Base-by-base conservation (phyloP, 371 early-diverging fungal genomes). In the Dichotomocladium elegans region DNA sequence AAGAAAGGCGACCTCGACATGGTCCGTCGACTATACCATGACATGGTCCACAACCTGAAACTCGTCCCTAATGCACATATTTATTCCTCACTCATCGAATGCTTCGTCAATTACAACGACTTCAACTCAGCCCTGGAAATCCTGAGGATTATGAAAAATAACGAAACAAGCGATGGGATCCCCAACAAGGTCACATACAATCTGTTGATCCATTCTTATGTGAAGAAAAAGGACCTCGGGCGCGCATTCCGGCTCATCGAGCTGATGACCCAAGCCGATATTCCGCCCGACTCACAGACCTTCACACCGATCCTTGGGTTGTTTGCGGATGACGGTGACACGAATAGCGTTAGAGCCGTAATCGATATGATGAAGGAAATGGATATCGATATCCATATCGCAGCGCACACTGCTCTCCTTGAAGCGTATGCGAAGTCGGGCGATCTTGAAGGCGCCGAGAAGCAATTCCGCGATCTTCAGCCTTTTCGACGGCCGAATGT, bases 381-480 rank as follows among this genome's bases (percentile, higher is more conserved):
- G 22, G 43, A 63, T 7, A 51, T 71, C 3, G 48, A 53, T 4
- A 68, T 65, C 7, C 58, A 61, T 19, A 30, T 46, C 3, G 40
- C 54, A 10, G 70, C 70, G 0, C 68, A 69, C 29, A 60, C 68
- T 29, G 53, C 56, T 12, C 50, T 77, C n/a, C 22, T 81, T n/a
- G 64, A 78, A 40, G 59, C 77, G 1, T 68, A 78, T 45, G 70
- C 72, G 11, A 64, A 66, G 19, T 64, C 70, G 2, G 72, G 72
- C 9, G 66, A 78, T 41, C 43, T 64, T 11, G 63, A 55, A 42
- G 61, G 65, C 0, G 65, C 72, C 5, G 70, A 70, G 44, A 44
- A 56, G 5, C 50, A 74, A 9, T 68, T 78, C 24, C 40, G 62
- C 15, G 49, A 61, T 12, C 42, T 51, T 21, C 53, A 59, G 35